A percentile compares a stretch with the other conserved stretches of the same genome.
Evolutionary conservation across 2,329 filamentous ascomycete species (phyloP).

Genomic region (Fusarium newnesense): DNA sequence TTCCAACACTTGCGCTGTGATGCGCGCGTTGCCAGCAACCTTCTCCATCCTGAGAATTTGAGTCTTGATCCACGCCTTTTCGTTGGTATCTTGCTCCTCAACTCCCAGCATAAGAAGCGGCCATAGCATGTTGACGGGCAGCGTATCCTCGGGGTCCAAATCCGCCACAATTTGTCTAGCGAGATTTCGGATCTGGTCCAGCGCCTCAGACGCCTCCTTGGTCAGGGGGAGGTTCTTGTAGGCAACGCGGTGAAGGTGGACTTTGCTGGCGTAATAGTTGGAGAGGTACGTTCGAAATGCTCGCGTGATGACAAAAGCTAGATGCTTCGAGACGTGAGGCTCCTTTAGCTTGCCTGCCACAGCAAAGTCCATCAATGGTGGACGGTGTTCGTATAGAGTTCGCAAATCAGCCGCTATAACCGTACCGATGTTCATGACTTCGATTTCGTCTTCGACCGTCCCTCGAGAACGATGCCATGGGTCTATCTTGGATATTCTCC

Average conservation of each 20-base stretch:
- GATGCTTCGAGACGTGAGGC: slow-evolving; percentile 58
- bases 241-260: slow-evolving; percentile 67
- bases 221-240: slow-evolving; percentile 65
- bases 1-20: slow-evolving; percentile 58
- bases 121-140: slow-evolving; percentile 68
- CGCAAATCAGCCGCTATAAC: slow-evolving; percentile 62
- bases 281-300: slow-evolving; percentile 66
- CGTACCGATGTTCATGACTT: slow-evolving; percentile 65
- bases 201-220: slow-evolving; percentile 58
- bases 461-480: slow-evolving; percentile 66
- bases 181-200: slow-evolving; percentile 60
- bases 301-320: slow-evolving; percentile 61
- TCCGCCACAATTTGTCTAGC: slow-evolving; percentile 55
- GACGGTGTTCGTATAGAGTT: slow-evolving; percentile 61
- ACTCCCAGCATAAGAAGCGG: slow-evolving; percentile 65
- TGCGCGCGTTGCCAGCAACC: slow-evolving; percentile 56
- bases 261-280: slow-evolving; percentile 66
- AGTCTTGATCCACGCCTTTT: slow-evolving; percentile 61
- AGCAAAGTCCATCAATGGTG: slow-evolving; percentile 66
- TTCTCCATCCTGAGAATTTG: slow-evolving; percentile 61
- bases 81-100: slow-evolving; percentile 61
- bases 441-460: slow-evolving; percentile 67
- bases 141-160: slow-evolving; percentile 54
- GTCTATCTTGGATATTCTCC: slow-evolving; percentile 65
- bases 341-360: slow-evolving; percentile 61